These are phyloP conservation scores for Pezicula carpinea DNA, from an alignment of 2,329 filamentous ascomycete genomes.

Conservation along the genomic window DNA sequence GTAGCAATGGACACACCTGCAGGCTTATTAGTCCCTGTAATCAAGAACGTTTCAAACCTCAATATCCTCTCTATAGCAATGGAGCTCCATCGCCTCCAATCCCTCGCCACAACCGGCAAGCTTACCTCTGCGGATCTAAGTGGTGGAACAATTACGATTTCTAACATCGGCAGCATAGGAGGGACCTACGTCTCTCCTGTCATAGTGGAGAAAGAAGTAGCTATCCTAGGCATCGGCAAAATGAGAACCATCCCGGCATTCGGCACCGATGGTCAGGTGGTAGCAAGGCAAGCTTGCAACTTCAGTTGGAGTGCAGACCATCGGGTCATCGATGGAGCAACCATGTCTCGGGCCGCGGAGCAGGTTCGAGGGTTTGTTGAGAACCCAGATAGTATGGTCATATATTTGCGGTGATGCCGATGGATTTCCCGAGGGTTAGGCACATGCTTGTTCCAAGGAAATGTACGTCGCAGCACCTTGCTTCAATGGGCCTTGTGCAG, in stretches of 20 bases:
- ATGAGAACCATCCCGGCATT: conserved; percentile 81
- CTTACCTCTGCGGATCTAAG: conserved; percentile 70
- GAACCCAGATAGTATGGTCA: conserved; percentile 80
- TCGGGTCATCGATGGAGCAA: conserved; percentile 88
- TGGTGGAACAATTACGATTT: conserved; percentile 90
- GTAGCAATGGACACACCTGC: conserved; percentile 90
- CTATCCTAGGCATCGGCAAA: conserved; percentile 84
- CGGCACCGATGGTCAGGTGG: conserved; percentile 46
- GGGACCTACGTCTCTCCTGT: conserved; percentile 89
- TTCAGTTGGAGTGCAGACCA: conserved; percentile 98
- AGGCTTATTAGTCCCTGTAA: conserved; percentile 86
- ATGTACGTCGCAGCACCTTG: neutral
- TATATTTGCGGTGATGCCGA: conserved; percentile 64
- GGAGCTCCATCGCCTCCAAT: conserved; percentile 70
- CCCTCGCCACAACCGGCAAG: conserved; percentile 68
- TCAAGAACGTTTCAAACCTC: conserved; percentile 74
- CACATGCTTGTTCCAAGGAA: too few relatives aligned
- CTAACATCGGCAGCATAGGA: conserved; percentile 93
- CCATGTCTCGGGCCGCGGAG: conserved; percentile 86
- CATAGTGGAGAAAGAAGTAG: conserved; percentile 85
- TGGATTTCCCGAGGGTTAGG: too few relatives aligned
- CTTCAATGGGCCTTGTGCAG: too few relatives aligned
- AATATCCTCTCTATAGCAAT: conserved; percentile 74
- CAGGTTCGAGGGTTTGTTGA: conserved; percentile 75
- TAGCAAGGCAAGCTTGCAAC: conserved; percentile 76